phyloP scores from a whole-genome alignment of 2,329 filamentous ascomycete species.

The Penicillium sp. region DNA sequence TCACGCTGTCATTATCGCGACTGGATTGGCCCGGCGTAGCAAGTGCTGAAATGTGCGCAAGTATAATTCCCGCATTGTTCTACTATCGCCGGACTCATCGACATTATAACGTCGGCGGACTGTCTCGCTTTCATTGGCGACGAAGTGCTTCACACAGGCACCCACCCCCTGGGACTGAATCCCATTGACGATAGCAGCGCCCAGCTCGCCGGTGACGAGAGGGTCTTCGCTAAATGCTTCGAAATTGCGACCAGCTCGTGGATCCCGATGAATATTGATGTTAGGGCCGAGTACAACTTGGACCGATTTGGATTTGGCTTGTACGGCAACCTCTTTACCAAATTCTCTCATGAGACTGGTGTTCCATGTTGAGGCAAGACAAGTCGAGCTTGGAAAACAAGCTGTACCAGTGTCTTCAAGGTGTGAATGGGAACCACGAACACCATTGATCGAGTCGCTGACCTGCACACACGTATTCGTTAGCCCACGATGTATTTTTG shows the following conservation, averaged over 20 bases:
- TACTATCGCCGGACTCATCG: slow-evolving; percentile 4
- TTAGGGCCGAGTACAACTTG: not conserved
- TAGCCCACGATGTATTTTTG: not conserved
- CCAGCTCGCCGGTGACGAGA: slow-evolving; percentile 19
- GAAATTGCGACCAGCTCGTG: slow-evolving; percentile 16
- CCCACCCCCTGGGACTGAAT: slow-evolving; percentile 41
- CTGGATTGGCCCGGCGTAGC: slow-evolving; percentile 8
- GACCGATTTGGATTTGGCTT: not conserved
- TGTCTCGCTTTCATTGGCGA: slow-evolving; percentile 22
- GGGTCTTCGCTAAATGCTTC: slow-evolving; percentile 27
- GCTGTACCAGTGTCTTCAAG: not conserved
- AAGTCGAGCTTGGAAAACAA: not conserved
- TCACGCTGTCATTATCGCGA: slow-evolving; percentile 14
- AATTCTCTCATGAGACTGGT: not conserved
- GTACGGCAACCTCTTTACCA: not conserved
- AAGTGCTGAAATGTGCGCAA: slow-evolving; percentile 33
- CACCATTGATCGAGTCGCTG: not conserved
- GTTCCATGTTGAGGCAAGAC: not conserved
- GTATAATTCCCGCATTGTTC: slow-evolving; percentile 27
- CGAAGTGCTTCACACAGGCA: slow-evolving; percentile 25
- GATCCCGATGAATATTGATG: not conserved
- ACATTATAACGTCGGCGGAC: slow-evolving; percentile 14
- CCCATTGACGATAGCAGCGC: slow-evolving; percentile 16
- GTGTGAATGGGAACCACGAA: not conserved
- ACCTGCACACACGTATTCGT: not conserved